Percentiles rank a stretch among this genome's conserved stretches.
Conservation (phyloP, 2,329 filamentous ascomycete species). For the Bimuria novae-zelandiae region DNA sequence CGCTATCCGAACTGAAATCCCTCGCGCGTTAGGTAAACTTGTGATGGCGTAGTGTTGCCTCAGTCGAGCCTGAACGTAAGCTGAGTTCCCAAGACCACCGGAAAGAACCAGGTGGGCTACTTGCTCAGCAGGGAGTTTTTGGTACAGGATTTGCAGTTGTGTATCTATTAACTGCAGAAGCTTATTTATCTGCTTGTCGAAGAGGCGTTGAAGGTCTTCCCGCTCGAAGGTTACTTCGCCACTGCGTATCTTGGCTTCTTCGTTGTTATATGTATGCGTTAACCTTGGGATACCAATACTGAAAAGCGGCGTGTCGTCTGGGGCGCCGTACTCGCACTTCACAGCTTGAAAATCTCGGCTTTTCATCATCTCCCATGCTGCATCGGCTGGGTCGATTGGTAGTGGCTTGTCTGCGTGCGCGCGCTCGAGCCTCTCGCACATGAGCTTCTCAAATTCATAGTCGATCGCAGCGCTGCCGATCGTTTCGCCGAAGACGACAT, state of each 20-base stretch:
- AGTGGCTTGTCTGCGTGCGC: conserved; percentile 33
- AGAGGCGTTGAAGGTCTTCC: conserved; percentile 39
- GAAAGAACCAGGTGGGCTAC: conserved; percentile 48
- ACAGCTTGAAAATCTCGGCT: conserved; percentile 46
- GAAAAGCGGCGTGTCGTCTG: conserved; percentile 43
- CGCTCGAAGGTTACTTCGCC: conserved; percentile 43
- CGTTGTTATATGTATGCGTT: conserved; percentile 37
- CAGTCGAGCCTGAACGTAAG: conserved; percentile 47
- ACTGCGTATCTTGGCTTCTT: conserved; percentile 36
- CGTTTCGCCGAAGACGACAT: conserved; percentile 46
- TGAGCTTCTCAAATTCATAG: conserved; percentile 46
- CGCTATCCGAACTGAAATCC: conserved; percentile 38
- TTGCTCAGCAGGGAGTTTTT: conserved; percentile 33
- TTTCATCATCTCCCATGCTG: conserved; percentile 50
- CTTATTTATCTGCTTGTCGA: conserved; percentile 44
- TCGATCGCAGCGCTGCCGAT: conserved; percentile 51
- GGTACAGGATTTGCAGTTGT: conserved; percentile 36
- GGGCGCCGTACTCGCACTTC: conserved; percentile 48
- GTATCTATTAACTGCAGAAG: conserved; percentile 43
- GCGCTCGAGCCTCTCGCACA: conserved; percentile 32
- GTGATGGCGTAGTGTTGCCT: conserved; percentile 38
- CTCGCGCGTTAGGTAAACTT: conserved; percentile 27
- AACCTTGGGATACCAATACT: conserved; percentile 44
- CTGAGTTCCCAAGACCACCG: conserved; percentile 50
- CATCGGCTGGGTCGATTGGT: conserved; percentile 37